Conservation (phyloP, 768 basidiomycete species). For the Pulveroboletus sp. region DNA sequence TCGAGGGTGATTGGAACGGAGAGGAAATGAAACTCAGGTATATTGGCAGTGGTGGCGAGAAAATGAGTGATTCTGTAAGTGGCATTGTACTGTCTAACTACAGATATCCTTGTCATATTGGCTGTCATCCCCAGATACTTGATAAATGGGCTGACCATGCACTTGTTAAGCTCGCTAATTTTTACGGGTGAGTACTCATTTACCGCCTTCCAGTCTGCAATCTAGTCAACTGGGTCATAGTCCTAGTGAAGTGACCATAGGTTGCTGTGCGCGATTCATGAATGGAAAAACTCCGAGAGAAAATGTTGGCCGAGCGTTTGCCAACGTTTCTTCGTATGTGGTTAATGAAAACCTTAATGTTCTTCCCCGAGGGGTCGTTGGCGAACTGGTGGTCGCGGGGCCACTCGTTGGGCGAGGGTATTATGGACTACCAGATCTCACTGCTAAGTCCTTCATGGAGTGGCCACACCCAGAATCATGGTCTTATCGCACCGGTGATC, state of each 20-base stretch:
- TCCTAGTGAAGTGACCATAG: slow-evolving; percentile 50
- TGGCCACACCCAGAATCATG: slow-evolving; percentile 38
- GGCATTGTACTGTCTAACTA: not conserved
- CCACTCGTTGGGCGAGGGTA: slow-evolving; percentile 49
- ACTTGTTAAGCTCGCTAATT: slow-evolving; percentile 42
- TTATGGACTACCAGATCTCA: slow-evolving; percentile 40
- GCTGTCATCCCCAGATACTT: slow-evolving; percentile 26
- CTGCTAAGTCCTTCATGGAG: slow-evolving; percentile 42
- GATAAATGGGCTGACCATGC: slow-evolving; percentile 47
- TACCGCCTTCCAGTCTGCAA: not conserved
- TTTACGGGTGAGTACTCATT: slow-evolving; percentile 37
- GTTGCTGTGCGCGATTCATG: slow-evolving; percentile 45
- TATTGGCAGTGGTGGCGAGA: slow-evolving; percentile 49
- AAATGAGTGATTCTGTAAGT: slow-evolving; percentile 47
- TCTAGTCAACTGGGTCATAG: slow-evolving; percentile 12
- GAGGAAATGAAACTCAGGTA: slow-evolving; percentile 35
- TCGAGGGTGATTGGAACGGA: slow-evolving; percentile 27
- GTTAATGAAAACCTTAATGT: slow-evolving; percentile 41
- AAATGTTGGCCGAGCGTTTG: slow-evolving; percentile 43
- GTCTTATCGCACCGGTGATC: slow-evolving; percentile 49
- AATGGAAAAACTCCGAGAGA: slow-evolving; percentile 35
- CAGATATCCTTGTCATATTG: not conserved
- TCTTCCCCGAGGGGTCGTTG: slow-evolving; percentile 40
- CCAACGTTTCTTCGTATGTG: slow-evolving; percentile 33
- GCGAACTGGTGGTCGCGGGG: slow-evolving; percentile 48